These are phyloP conservation scores for Sporothrix protearum DNA, from an alignment of 2,329 filamentous ascomycete genomes.

Conservation along the genomic window DNA sequence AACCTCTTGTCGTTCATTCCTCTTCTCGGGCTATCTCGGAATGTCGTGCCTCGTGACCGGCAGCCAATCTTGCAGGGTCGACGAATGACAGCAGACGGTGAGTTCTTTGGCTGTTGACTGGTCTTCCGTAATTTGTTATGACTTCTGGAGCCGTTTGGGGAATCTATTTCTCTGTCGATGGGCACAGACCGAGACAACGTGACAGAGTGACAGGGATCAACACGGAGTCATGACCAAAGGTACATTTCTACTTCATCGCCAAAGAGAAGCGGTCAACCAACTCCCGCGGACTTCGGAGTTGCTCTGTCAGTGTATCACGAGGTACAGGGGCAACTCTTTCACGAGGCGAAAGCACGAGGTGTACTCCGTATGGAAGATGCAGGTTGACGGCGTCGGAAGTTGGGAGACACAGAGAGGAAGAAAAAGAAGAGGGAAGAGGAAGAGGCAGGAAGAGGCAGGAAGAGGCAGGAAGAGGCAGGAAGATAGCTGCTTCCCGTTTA, in stretches of 20 bases:
- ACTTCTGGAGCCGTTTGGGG: neutral
- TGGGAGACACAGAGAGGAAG: neutral
- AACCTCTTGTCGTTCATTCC: neutral
- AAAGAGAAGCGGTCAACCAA: neutral
- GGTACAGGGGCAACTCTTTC: neutral
- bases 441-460: neutral
- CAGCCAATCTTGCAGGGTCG: neutral
- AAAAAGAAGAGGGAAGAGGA: neutral
- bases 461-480: neutral
- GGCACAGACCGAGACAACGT: neutral
- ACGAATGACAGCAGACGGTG: neutral
- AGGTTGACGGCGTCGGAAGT: neutral
- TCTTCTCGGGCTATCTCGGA: neutral
- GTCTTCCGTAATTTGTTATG: neutral
- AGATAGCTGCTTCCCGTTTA: neutral
- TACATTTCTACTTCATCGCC: neutral
- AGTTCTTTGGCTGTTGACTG: neutral
- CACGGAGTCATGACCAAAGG: neutral
- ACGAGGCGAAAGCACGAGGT: neutral
- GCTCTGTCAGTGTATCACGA: neutral
- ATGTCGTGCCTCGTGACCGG: conserved; percentile 1
- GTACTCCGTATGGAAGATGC: neutral
- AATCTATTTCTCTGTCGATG: neutral
- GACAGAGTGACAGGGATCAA: neutral
- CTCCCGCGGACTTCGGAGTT: neutral